Base-by-base conservation (phyloP, 2,329 filamentous ascomycete species). In the Huntiella abstrusa region DNA sequence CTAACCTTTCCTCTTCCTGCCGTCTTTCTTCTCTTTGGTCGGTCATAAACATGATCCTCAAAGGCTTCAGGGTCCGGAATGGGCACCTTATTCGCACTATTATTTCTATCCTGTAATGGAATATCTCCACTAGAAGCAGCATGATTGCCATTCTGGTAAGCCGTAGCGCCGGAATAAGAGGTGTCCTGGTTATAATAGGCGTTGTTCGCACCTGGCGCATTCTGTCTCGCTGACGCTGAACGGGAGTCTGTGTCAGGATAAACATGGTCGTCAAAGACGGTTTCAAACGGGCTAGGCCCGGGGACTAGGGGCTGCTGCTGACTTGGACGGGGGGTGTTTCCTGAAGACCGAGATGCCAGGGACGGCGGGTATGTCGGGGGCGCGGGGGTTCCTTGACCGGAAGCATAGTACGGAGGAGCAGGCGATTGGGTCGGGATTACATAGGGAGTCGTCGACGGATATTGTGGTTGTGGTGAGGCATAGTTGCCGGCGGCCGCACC, bases 251-350 rank as follows among this genome's bases (percentile, higher is more conserved):
- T 43, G 69, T 64, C 47, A 49, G 75, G 73, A 56, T 82, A 80
- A 48, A 70, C 68, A 60, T 77, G 66, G 58, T 82, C 77, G 59
- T 80, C 76, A 58, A 81, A 81, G 47, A 77, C 73, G 41, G 70
- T 72, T 46, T 75, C 72, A 57, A 80, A 80, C 7, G 77, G 76
- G 15, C 74, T 70, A 55, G 54, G 62, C 41, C 57, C 59, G 19
- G 39, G 48, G 44, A 45, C 22, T 28, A 10, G 22, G 22, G 22
- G 22, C 22, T 28, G 44, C 35, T 42, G 44, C 44, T 49, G 48
- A 46, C 44, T 44, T 49, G 48, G 48, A 33, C 44, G 48, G 16
- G 48, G 41, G 4, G 48, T 46, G 40, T 28, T 41, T 17, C 32
- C 44, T 13, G 41, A 41, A 54, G 49, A 58, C 55, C 48, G 59